Evolutionary conservation across 176 grass and related monocot species (phyloP).

Genomic region (Dendrocalamus sinicus): DNA sequence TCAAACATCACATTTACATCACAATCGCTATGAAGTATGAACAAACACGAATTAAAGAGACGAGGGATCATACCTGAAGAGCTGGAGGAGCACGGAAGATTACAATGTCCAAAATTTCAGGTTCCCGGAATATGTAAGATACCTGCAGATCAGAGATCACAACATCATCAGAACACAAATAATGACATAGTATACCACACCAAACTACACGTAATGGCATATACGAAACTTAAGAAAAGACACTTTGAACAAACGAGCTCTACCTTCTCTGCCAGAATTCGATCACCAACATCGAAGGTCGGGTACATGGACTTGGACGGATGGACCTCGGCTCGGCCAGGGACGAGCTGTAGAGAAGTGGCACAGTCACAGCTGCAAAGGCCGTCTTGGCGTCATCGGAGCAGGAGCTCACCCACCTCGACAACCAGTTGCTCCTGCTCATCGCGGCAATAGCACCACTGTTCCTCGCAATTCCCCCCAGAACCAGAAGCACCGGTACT

Average conservation of each 20-base stretch:
- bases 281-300: conserved; percentile 91
- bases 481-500: conserved; percentile 9
- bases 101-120: conserved; percentile 90
- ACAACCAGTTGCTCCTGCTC: conserved; percentile 70
- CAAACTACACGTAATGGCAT: neutral
- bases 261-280: conserved; percentile 99
- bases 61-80: conserved; percentile 61
- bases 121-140: conserved; percentile 89
- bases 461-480: conserved; percentile 32
- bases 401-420: conserved; percentile 78
- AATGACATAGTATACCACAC: neutral
- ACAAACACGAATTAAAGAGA: neutral
- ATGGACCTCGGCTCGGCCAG: conserved; percentile 91
- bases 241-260: neutral
- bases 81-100: conserved; percentile 77
- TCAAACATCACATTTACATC: conserved; percentile 34
- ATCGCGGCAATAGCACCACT: conserved; percentile 28
- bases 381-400: conserved; percentile 95
- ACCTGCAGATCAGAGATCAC: conserved; percentile 57
- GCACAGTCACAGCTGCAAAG: conserved; percentile 87
- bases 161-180: conserved; percentile 12
- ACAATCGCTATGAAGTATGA: conserved; percentile 14
- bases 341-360: conserved; percentile 74
- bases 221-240: too few relatives aligned
- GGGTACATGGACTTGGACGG: conserved; percentile 95